Base-by-base conservation (phyloP, 306 rosid genomes). In the Abrus pulchellus region DNA sequence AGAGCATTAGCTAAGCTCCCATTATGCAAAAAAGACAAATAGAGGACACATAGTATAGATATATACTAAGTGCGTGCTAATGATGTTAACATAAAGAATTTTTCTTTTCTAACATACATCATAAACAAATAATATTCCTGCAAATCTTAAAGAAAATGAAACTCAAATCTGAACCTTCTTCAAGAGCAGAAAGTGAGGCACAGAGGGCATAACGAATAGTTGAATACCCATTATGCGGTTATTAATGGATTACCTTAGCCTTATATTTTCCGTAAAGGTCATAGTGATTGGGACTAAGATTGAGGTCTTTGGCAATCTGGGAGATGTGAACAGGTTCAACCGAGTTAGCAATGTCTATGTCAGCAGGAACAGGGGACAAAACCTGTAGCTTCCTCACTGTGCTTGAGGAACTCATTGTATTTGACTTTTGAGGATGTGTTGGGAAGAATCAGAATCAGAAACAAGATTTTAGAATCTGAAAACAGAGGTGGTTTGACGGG, bases 191-290 rank as follows among this genome's bases (percentile, higher is more conserved):
- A 4, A 36, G 40, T 36, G 40, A 36, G 40, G 40, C 33, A 38
- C 54, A 49, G 8, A 1, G 40, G 50, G 36, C 49, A 76, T 10
- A 49, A 44, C 0, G 20, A 8, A 44, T 9, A 9, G 40, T 36
- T 36, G 40, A 54, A 8, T 27, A 59, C 0, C 50, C 40, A 38
- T 9, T 28, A 72, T 5, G 32, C 14, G 1, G 28, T 3, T 9
- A 59, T 43, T 7, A 28, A 38, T 14, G 1, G 68, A 40, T 43
- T 59, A 94, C 97, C 96, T 93, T 93, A 50, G 97, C 99, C 83
- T 95, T 95, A 79, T 91, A 93, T 86, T 95, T 95, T 0, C 99
- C 99, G 57, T 93, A 95, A 50, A 93, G 97, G 44, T 95, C 99
- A 77, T 95, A 95, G 74, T 93, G 94, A 43, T 85, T 57, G 20